phyloP scores from a whole-genome alignment of 176 grass and related monocot species.

The Triticum dicoccoides region DNA sequence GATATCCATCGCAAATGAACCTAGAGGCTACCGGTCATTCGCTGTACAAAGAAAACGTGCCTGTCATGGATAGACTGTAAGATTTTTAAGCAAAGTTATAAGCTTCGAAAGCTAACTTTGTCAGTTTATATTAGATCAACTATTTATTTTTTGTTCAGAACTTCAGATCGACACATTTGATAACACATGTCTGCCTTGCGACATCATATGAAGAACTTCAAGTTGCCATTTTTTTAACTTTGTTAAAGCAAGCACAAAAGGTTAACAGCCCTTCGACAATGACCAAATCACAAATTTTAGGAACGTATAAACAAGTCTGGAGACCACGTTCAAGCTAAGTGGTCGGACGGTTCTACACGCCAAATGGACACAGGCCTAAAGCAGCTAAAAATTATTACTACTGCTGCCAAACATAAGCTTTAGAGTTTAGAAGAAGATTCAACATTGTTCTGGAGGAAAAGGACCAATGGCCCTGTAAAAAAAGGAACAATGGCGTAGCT shows the following conservation, averaged over 20 bases:
- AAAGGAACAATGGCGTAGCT: slow-evolving; percentile 19
- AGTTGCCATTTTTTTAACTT: background rate
- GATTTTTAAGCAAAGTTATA: slow-evolving; percentile 8
- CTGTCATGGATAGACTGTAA: slow-evolving; percentile 1
- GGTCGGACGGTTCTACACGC: background rate
- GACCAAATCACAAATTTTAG: background rate
- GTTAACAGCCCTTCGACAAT: background rate
- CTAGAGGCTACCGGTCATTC: background rate
- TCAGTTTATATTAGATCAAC: background rate
- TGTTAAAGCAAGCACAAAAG: slow-evolving; percentile 3
- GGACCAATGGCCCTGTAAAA: no score
- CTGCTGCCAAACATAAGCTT: background rate
- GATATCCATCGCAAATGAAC: background rate
- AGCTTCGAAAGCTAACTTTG: background rate
- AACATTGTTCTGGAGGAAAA: background rate
- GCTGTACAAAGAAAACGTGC: background rate
- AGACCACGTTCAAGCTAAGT: slow-evolving; percentile 8
- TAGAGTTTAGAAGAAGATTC: background rate
- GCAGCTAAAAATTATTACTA: no score
- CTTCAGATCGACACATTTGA: background rate
- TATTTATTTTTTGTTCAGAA: background rate
- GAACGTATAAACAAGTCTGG: background rate
- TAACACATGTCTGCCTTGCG: background rate
- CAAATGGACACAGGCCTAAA: background rate
- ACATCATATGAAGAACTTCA: background rate